Percentiles rank a stretch among this genome's conserved stretches.
Evolutionary conservation across 768 basidiomycete genomes (phyloP).

Genomic region (Crucibulum laeve): DNA sequence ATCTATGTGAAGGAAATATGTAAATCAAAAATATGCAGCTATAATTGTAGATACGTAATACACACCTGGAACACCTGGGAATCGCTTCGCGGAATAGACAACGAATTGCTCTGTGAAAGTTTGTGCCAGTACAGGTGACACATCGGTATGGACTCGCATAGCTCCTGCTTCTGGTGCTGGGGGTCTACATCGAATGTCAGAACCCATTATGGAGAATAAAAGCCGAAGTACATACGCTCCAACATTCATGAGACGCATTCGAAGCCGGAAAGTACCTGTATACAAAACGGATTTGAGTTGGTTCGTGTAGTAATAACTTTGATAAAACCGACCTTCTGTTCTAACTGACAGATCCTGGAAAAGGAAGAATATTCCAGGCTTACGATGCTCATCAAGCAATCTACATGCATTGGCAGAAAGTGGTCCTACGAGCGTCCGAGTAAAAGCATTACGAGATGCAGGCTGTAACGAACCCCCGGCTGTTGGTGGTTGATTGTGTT

Average conservation of each 20-base stretch:
- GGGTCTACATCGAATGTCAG: constrained; percentile 33
- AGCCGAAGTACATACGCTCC: constrained; percentile 66
- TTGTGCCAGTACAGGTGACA: constrained; percentile 79
- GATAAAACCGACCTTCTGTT: constrained; percentile 66
- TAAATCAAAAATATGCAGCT: background rate
- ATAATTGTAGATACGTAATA: constrained; percentile 3
- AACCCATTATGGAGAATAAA: constrained; percentile 11
- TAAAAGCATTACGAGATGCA: constrained; percentile 67
- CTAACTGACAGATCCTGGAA: constrained; percentile 93
- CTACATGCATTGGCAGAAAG: constrained; percentile 83
- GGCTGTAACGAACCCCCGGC: constrained; percentile 31
- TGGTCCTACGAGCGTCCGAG: constrained; percentile 87
- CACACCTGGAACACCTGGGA: constrained; percentile 89
- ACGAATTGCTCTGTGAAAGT: constrained; percentile 79
- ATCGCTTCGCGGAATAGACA: constrained; percentile 90
- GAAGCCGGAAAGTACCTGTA: constrained; percentile 78
- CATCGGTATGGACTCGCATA: constrained; percentile 55
- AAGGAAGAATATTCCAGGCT: constrained; percentile 88
- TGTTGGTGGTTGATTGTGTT: constrained; percentile 13
- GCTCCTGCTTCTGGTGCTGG: constrained; percentile 73
- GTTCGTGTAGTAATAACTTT: background rate
- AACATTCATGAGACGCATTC: constrained; percentile 86
- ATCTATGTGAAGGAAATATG: constrained; percentile 34
- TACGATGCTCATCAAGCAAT: constrained; percentile 79
- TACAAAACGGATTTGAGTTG: background rate